phyloP scores from a whole-genome alignment of 805 yeast species.

The Candida sphagnicola region DNA sequence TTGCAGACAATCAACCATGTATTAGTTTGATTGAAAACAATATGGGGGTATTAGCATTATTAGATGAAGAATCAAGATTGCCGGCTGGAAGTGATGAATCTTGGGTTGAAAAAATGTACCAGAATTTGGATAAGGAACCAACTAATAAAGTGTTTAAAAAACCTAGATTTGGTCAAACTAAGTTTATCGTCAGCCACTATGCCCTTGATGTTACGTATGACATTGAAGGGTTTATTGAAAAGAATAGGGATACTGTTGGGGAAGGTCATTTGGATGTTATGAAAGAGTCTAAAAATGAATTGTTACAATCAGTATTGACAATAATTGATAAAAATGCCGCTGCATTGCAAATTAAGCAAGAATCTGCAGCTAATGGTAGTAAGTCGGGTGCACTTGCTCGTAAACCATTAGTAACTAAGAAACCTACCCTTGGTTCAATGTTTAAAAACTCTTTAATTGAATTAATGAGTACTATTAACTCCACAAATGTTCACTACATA shows the following conservation, averaged over 20 bases:
- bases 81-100: conserved; percentile 93
- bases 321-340: conserved; percentile 60
- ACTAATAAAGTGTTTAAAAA: conserved; percentile 76
- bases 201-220: conserved; percentile 93
- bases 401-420: conserved; percentile 44
- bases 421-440: conserved; percentile 93
- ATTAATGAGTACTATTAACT: conserved; percentile 86
- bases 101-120: conserved; percentile 88
- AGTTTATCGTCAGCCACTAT: conserved; percentile 87
- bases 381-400: conserved; percentile 23
- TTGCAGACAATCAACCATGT: conserved; percentile 95
- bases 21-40: conserved; percentile 86
- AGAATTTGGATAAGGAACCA: conserved; percentile 75
- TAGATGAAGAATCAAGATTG: conserved; percentile 93
- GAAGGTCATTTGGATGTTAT: conserved; percentile 91
- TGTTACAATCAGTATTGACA: conserved; percentile 61
- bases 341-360: conserved; percentile 39
- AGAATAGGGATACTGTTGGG: conserved; percentile 95
- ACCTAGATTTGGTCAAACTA: conserved; percentile 90
- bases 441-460: conserved; percentile 91
- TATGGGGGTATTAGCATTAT: conserved; percentile 79
- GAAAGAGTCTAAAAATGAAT: conserved; percentile 60
- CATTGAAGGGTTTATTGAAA: conserved; percentile 91
- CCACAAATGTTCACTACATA: conserved; percentile 94
- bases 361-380: conserved; percentile 21